Evolutionary conservation across 73 alveolate species (phyloP).

Genomic region (Tetrahymena malaccensis): DNA sequence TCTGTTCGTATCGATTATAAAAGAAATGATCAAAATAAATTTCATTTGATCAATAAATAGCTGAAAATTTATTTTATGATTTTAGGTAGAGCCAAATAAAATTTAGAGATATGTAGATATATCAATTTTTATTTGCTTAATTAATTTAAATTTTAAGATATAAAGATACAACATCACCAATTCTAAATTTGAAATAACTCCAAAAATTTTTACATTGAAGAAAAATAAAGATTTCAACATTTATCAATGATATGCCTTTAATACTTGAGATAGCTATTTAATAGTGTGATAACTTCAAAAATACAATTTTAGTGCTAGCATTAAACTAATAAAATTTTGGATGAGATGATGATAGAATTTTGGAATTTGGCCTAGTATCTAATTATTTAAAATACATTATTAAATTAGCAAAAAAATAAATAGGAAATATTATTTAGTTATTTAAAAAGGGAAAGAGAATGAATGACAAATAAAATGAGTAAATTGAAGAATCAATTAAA

Average conservation of each 20-base stretch:
- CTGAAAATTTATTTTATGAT: not conserved
- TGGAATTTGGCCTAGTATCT: no score
- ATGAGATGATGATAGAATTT: not conserved
- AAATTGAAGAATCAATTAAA: not conserved
- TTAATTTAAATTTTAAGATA: not conserved
- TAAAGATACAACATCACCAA: not conserved
- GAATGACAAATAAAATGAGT: not conserved
- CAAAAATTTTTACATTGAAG: not conserved
- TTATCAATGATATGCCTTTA: not conserved
- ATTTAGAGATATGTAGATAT: not conserved
- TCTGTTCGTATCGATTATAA: not conserved
- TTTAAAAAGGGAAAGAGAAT: not conserved
- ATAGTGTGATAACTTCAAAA: not conserved
- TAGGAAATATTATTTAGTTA: not conserved
- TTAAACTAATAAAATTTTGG: not conserved
- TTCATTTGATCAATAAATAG: not conserved
- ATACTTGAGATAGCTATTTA: not conserved
- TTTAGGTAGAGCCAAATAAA: not conserved
- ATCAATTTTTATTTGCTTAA: not conserved
- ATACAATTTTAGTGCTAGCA: not conserved
- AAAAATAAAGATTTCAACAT: not conserved
- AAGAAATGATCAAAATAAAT: not conserved
- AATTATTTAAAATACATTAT: no score
- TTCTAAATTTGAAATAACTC: not conserved
- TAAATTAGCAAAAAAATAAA: not conserved